Conservation (phyloP, 805 yeast genomes). For the Monosporozyma aquatica region DNA sequence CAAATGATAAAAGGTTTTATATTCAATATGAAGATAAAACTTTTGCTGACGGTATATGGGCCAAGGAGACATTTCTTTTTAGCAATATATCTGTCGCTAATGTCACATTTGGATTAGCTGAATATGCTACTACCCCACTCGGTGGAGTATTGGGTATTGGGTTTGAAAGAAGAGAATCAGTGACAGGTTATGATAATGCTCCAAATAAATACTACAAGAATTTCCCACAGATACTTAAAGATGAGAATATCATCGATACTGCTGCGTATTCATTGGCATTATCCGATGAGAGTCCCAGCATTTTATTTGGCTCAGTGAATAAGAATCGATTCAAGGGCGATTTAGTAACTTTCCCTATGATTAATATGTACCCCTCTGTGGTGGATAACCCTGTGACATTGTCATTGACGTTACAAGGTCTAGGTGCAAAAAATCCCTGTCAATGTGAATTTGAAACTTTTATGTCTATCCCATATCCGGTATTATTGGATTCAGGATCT, state of each 20-base stretch:
- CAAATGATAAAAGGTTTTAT: conserved; percentile 20
- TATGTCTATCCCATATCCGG: conserved; percentile 27
- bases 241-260: conserved; percentile 42
- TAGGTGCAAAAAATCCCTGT: conserved; percentile 24
- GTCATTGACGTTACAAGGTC: conserved; percentile 39
- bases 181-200: conserved; percentile 19
- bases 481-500: conserved; percentile 50
- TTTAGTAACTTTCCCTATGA: conserved; percentile 38
- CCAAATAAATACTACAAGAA: conserved; percentile 40
- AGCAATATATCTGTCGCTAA: conserved; percentile 38
- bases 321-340: conserved; percentile 43
- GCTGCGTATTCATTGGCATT: conserved; percentile 52
- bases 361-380: conserved; percentile 33
- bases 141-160: conserved; percentile 65
- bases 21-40: conserved; percentile 42
- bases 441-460: conserved; percentile 16
- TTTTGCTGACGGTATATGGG: conserved; percentile 49
- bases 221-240: conserved; percentile 48
- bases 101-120: conserved; percentile 61
- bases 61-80: conserved; percentile 47
- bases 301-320: conserved; percentile 61
- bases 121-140: conserved; percentile 42
- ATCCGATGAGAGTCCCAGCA: conserved; percentile 37
- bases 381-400: conserved; percentile 32
- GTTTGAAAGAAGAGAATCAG: conserved; percentile 49